Evolutionary conservation across 768 basidiomycete genomes (phyloP).

Genomic region (Auricularia sp.): DNA sequence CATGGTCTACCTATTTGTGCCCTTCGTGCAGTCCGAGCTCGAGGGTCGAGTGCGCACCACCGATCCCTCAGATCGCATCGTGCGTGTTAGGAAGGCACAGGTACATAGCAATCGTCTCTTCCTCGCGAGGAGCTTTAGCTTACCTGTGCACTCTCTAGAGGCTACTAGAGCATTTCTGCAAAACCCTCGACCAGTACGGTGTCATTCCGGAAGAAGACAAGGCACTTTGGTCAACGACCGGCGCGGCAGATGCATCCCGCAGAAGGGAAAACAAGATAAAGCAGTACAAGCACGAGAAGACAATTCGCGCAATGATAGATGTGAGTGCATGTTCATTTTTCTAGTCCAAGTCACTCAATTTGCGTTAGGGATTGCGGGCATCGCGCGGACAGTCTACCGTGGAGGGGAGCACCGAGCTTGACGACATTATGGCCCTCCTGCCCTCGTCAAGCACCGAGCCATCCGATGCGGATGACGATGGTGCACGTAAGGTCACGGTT

Average conservation of each 20-base stretch:
- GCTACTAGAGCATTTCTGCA: background rate
- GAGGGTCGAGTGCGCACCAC: slow-evolving; percentile 47
- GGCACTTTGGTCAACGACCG: slow-evolving; percentile 38
- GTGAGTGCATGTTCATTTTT: background rate
- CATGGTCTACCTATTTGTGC: slow-evolving; percentile 64
- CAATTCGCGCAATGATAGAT: background rate
- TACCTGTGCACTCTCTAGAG: background rate
- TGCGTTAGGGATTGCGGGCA: slow-evolving; percentile 40
- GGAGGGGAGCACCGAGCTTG: slow-evolving; percentile 39
- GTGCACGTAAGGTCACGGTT: slow-evolving; percentile 55
- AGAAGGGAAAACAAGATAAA: slow-evolving; percentile 83
- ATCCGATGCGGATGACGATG: slow-evolving; percentile 52
- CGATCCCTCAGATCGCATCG: slow-evolving; percentile 48
- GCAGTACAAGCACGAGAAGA: slow-evolving; percentile 82
- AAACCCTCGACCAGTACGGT: slow-evolving; percentile 43
- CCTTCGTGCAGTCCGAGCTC: slow-evolving; percentile 57
- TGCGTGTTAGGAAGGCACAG: slow-evolving; percentile 42
- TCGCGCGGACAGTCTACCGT: slow-evolving; percentile 34
- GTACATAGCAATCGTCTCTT: slow-evolving; percentile 29
- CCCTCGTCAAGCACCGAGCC: slow-evolving; percentile 28
- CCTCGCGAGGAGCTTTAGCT: background rate
- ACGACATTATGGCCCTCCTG: slow-evolving; percentile 55
- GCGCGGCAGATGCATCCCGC: slow-evolving; percentile 50
- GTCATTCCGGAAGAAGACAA: slow-evolving; percentile 55
- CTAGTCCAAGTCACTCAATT: background rate